phyloP scores from a whole-genome alignment of 805 yeast genomes.

The Candida endomychidarum region DNA sequence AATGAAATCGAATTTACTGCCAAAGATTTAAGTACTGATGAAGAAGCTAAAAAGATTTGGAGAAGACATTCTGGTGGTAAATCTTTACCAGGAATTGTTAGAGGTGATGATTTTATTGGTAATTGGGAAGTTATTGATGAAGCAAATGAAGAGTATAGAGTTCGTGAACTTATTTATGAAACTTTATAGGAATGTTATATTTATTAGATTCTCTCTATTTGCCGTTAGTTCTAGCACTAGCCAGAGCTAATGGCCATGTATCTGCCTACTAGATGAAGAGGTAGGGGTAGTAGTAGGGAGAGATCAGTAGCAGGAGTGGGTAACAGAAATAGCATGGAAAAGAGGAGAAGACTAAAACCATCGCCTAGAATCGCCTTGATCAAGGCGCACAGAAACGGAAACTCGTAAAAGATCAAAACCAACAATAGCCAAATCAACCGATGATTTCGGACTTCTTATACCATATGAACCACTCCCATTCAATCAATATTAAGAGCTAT shows the following conservation, averaged over 20 bases:
- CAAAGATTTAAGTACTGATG: slow-evolving; percentile 85
- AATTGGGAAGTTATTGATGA: slow-evolving; percentile 85
- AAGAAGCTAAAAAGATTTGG: slow-evolving; percentile 83
- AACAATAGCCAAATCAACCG: not conserved
- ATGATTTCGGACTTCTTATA: not conserved
- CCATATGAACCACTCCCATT: too few relatives aligned
- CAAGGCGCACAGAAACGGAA: too few relatives aligned
- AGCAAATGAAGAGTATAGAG: slow-evolving; percentile 75
- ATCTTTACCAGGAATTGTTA: slow-evolving; percentile 78
- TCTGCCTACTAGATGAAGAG: too few relatives aligned
- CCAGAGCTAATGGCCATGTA: too few relatives aligned
- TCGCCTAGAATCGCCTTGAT: not conserved
- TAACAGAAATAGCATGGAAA: too few relatives aligned
- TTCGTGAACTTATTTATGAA: slow-evolving; percentile 64
- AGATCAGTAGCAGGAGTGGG: too few relatives aligned
- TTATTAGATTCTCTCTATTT: not conserved
- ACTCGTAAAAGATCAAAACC: not conserved
- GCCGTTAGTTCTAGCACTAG: too few relatives aligned
- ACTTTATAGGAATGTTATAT: slow-evolving; percentile 38
- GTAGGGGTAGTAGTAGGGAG: too few relatives aligned
- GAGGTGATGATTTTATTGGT: slow-evolving; percentile 80
- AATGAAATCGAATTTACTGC: slow-evolving; percentile 65
- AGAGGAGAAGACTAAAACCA: too few relatives aligned
- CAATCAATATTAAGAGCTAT: too few relatives aligned
- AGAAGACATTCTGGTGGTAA: slow-evolving; percentile 70